Base-by-base conservation (phyloP, 495 filamentous ascomycete species). In the Monascus purpureus region DNA sequence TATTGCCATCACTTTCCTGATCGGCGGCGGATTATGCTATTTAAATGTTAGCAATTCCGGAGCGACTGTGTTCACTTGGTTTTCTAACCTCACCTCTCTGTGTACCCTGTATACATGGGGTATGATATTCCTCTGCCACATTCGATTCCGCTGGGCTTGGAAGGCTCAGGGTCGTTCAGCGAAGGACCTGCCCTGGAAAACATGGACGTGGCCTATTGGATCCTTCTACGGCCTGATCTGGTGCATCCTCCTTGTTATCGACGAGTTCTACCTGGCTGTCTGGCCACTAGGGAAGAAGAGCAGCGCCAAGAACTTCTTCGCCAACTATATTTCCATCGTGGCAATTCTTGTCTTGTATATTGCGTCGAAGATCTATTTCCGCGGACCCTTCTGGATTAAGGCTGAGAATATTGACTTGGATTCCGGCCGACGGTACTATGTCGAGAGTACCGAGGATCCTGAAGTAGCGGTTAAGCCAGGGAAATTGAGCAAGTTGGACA, bases 131-230 rank as follows among this genome's bases (percentile, higher is more conserved):
- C 39, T 72, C 13, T 56, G 69, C 1, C 69, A 74, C 33, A 56
- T 72, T 32, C 63, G 63, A 4, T 79, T 80, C 59, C 72, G 77
- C 16, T 41, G 38, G 16, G 75, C 73, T 11, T 85, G 78, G 79
- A 60, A 54, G 9, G 41, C 55, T 27, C 72, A 80, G 13, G 79
- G 73, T 14, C 67, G 67, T 25, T 45, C 48, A n/a, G 38, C 76
- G 0, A 68, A 77, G 14, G 77, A 85, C 48, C 65, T 87, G 16
- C 77, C 80, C 1, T 87, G 75, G 63, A 59, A 37, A 47, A 50
- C 46, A 39, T 59, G 43, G 56, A 55, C 33, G 11, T 52, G 28
- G 32, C 49, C 49, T 4, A 49, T 43, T 28, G 33, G 37, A 8
- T 41, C 49, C 2, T 38, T 25, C 23, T 52, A 45, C 45, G 45